These are phyloP conservation scores for Alternaria ventricosa DNA, from an alignment of 2,329 filamentous ascomycete genomes.

Conservation along the genomic window DNA sequence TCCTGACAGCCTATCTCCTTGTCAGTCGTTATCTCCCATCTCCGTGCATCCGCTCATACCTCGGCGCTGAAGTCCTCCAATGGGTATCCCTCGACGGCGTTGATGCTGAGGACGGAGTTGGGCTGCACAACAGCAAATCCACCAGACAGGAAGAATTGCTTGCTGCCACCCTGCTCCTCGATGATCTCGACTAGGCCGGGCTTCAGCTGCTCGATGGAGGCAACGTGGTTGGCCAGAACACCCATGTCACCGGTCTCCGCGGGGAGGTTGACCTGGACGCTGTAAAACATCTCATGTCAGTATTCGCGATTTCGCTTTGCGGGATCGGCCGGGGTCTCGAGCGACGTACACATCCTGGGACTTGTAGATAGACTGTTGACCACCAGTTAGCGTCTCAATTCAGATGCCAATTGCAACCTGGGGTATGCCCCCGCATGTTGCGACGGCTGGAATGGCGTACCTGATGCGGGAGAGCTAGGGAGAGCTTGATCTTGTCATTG, in stretches of 20 bases:
- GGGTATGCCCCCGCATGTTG: conserved; percentile 5
- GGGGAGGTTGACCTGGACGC: conserved; percentile 98
- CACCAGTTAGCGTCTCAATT: conserved; percentile 31
- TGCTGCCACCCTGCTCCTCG: conserved; percentile 87
- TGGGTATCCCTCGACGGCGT: conserved; percentile 93
- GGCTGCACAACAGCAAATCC: conserved; percentile 98
- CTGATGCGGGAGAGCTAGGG: conserved; percentile 96
- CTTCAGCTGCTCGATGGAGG: conserved; percentile 98
- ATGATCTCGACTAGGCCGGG: conserved; percentile 94
- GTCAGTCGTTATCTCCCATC: conserved; percentile 18
- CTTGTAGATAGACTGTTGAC: conserved; percentile 69
- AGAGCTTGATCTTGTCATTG: conserved; percentile 84
- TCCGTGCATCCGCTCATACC: conserved; percentile 44
- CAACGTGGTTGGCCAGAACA: conserved; percentile 98
- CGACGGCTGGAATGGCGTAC: conserved; percentile 63
- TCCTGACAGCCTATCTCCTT: conserved; percentile 69
- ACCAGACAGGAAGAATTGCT: conserved; percentile 98
- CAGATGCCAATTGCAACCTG: background rate
- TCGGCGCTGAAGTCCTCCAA: conserved; percentile 96
- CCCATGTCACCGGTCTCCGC: conserved; percentile 99
- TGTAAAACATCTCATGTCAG: conserved; percentile 51
- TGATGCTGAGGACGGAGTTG: conserved; percentile 94
- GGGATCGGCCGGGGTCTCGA: conserved; percentile 36
- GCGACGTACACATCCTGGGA: conserved; percentile 71
- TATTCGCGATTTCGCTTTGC: conserved; percentile 30